Conservation (phyloP, 208 protist species). For the Acanthamoeba triangularis region DNA sequence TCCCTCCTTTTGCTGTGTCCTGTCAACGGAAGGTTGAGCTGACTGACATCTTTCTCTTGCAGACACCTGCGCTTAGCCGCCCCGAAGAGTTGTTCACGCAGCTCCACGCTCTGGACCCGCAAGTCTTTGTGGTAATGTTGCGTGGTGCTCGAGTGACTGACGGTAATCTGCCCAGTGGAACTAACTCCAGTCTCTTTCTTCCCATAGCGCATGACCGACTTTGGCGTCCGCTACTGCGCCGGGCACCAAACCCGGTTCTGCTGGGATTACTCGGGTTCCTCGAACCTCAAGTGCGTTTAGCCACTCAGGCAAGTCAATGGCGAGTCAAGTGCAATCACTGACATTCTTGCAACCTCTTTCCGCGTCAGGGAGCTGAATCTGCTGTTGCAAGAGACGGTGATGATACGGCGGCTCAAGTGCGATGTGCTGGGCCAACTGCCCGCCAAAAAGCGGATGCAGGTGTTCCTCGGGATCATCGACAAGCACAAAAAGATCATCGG, state of each 20-base stretch:
- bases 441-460: slow-evolving; percentile 81
- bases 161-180: no score
- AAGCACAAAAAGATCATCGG: slow-evolving; percentile 52
- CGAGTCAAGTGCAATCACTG: no score
- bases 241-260: slow-evolving; percentile 81
- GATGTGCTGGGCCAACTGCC: slow-evolving; percentile 94
- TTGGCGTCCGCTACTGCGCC: slow-evolving; percentile 96
- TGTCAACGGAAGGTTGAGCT: neutral
- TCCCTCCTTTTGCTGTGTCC: neutral
- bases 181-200: neutral
- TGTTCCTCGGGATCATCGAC: slow-evolving; percentile 61
- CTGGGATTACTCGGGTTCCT: slow-evolving; percentile 77
- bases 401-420: slow-evolving; percentile 97
- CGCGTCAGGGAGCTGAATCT: slow-evolving; percentile 95
- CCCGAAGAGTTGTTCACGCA: slow-evolving; percentile 97
- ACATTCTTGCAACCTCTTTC: slow-evolving; percentile 80
- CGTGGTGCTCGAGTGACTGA: no score
- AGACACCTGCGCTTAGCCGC: slow-evolving; percentile 94
- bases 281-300: slow-evolving; percentile 74
- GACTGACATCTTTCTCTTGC: neutral
- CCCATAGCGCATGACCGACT: slow-evolving; percentile 87
- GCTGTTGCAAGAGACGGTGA: slow-evolving; percentile 92
- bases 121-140: slow-evolving; percentile 25
- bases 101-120: slow-evolving; percentile 91
- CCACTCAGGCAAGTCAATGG: no score